A percentile compares a stretch with the other conserved stretches of the same genome.
phyloP scores from a whole-genome alignment of 2,329 filamentous ascomycete species.

The Xylariaceae sp. region DNA sequence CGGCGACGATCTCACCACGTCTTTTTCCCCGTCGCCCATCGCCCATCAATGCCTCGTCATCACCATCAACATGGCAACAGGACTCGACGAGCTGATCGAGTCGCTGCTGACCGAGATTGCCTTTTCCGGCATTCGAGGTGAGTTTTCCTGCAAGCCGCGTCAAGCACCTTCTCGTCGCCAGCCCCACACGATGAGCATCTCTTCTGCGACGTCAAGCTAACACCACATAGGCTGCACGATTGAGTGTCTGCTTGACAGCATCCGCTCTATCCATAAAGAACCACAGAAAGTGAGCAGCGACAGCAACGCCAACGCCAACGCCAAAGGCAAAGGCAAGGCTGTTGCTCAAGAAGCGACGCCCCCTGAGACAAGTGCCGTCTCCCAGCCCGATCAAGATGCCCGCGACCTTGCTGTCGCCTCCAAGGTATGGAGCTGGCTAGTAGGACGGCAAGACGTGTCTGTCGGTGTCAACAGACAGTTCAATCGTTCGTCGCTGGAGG shows the following conservation, averaged over 20 bases:
- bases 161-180: neutral
- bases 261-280: constrained; percentile 24
- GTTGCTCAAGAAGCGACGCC: neutral
- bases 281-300: neutral
- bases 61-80: constrained; percentile 32
- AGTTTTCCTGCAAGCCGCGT: constrained; percentile 19
- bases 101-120: constrained; percentile 42
- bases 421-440: constrained; percentile 41
- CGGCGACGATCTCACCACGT: constrained; percentile 16
- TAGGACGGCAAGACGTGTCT: constrained; percentile 37
- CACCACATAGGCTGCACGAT: constrained; percentile 26
- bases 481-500: constrained; percentile 37
- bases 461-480: constrained; percentile 34
- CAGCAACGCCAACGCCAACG: no score
- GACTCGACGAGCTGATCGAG: constrained; percentile 43
- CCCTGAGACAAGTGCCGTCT: neutral
- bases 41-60: constrained; percentile 15
- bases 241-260: constrained; percentile 22
- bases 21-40: constrained; percentile 14
- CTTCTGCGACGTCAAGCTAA: constrained; percentile 13
- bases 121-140: constrained; percentile 40
- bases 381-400: constrained; percentile 7
- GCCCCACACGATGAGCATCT: constrained; percentile 3
- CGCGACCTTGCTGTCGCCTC: constrained; percentile 34
- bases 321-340: neutral